phyloP scores from a whole-genome alignment of 2,329 filamentous ascomycete genomes.

The Amylocarpus encephaloides region DNA sequence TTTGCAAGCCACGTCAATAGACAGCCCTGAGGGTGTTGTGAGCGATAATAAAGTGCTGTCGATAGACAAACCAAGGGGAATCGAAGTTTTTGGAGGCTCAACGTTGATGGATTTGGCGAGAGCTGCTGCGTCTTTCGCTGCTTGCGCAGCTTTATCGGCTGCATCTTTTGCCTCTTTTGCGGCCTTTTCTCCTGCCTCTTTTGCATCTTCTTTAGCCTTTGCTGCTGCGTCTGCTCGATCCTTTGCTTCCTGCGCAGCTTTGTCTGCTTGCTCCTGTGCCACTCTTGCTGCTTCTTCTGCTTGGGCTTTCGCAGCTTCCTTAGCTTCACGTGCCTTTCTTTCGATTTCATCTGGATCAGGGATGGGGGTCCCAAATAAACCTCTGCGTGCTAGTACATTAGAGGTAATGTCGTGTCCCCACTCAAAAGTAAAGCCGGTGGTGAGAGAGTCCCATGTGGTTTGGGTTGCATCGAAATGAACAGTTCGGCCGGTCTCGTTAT shows the following conservation, averaged over 20 bases:
- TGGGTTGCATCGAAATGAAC: constrained; percentile 3
- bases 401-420: neutral
- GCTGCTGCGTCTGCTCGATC: neutral
- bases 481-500: neutral
- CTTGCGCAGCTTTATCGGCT: neutral
- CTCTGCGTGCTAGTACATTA: constrained; percentile 1
- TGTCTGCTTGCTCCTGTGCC: too few species aligned
- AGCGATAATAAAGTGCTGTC: neutral
- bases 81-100: neutral
- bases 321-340: too few species aligned
- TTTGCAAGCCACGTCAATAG: neutral
- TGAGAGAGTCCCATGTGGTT: constrained; percentile 2
- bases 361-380: neutral
- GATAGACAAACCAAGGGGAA: neutral
- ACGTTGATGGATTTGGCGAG: neutral
- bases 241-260: too few species aligned
- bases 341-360: too few species aligned
- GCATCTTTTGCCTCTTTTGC: neutral
- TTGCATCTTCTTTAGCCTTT: neutral
- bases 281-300: too few species aligned
- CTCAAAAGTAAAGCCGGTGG: constrained; percentile 1
- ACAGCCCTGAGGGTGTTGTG: neutral
- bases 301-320: too few species aligned
- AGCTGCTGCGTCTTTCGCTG: neutral
- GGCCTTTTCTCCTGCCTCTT: neutral